Evolutionary conservation across 2,329 filamentous ascomycete genomes (phyloP).

Genomic region (Fusarium oligoseptatum): DNA sequence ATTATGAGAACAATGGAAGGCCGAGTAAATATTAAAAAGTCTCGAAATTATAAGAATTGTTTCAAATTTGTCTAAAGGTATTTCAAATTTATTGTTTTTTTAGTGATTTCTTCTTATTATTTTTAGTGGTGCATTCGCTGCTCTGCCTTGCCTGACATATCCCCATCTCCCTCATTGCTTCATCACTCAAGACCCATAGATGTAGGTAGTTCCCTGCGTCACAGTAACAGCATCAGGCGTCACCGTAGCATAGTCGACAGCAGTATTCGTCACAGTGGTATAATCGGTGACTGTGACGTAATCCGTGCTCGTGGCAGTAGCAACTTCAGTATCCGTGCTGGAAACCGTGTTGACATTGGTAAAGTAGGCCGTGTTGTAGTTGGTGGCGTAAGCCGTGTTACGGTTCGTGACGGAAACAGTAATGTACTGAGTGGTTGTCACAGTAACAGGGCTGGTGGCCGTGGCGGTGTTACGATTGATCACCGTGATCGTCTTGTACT

Average conservation of each 20-base stretch:
- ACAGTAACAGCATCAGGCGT: background rate
- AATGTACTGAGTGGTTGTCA: background rate
- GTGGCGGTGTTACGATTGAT: background rate
- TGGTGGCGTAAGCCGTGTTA: background rate
- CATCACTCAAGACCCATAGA: background rate
- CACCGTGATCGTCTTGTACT: background rate
- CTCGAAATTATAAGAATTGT: background rate
- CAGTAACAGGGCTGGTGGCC: background rate
- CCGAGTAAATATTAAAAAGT: background rate
- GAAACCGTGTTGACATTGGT: background rate
- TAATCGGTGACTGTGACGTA: background rate
- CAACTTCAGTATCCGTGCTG: background rate
- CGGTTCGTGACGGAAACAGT: background rate
- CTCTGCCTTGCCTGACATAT: background rate
- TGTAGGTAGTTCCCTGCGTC: background rate
- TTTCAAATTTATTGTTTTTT: background rate
- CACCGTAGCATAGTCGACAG: background rate
- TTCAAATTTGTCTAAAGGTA: background rate
- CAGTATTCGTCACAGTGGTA: background rate
- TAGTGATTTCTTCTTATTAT: background rate
- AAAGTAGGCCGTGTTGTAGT: background rate
- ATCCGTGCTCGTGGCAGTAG: background rate
- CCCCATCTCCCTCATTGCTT: background rate
- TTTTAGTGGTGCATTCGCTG: background rate
- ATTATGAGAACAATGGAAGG: background rate